Evolutionary conservation across 306 rosid species (phyloP), one percentile per base, ranked within the genome.

Genomic region (Arachis stenosperma): DNA sequence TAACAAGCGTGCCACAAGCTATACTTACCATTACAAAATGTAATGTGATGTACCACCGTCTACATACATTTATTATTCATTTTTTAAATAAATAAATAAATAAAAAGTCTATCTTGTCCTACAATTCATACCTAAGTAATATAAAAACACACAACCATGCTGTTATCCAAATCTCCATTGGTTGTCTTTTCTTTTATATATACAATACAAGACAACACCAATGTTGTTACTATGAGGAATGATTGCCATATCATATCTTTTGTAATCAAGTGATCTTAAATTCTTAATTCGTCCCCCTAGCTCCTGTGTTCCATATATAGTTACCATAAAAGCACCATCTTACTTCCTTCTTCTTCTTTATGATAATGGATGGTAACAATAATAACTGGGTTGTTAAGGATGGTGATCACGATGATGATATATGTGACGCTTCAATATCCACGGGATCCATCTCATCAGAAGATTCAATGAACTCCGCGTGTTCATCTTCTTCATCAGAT

Each of bases 401-500:
- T 15, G 82, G 79, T 78, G 27, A 22, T 22, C 27, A 22, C 27
- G 27, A 22, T 22, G 27, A 22, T 22, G 27, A 22, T 22, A 22
- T 22, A 22, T 33, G 37, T 33, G 37, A 33, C 37, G 37, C 37
- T 27, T 75, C 88, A 50, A 37, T 15, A 57, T 85, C 88, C 55
- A 67, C 67, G 15, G 90, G 82, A 17, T 81, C 87, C 39, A 68
- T 77, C 33, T 33, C 37, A 33, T 61, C 69, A 13, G 88, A 81
- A 58, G 80, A 78, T 57, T 85, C 92, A 47, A 63, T 27, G 56
- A 73, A 73, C 78, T 90, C 97, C 46, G 69, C 48, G 14, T 80
- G 61, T 37, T 81, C 90, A 36, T 80, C 78, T 40, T 89, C 81
- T 81, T 85, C 90, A 13, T 84, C 87, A 22, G 27, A 22, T 22